Evolutionary conservation across 1,284 basidiomycete genomes (phyloP).

Genomic region (Cryptococcus sp.): DNA sequence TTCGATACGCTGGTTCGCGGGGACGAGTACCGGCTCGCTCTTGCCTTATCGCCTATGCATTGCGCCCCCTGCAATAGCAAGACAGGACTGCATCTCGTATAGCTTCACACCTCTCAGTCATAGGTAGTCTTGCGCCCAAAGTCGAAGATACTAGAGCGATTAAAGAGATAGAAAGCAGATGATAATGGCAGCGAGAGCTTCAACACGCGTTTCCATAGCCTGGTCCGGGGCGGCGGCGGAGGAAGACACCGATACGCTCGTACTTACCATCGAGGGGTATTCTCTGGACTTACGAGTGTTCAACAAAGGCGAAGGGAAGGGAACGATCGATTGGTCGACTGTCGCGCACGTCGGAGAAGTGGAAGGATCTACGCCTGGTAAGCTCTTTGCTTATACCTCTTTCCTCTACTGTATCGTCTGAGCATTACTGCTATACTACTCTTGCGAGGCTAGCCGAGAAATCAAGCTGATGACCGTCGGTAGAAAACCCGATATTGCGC

Average conservation of each 20-base stretch:
- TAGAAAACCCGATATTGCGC: slow-evolving; percentile 29
- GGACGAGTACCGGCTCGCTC: too few relatives aligned
- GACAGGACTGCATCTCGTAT: too few relatives aligned
- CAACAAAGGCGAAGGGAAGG: slow-evolving; percentile 19
- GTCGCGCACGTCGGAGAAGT: slow-evolving; percentile 22
- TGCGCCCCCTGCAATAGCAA: too few relatives aligned
- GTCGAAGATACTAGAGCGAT: too few relatives aligned
- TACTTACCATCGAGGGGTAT: slow-evolving; percentile 38
- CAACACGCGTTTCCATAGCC: slow-evolving; percentile 39
- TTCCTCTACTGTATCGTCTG: too few relatives aligned
- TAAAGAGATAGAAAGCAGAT: too few relatives aligned
- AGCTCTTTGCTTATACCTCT: not conserved
- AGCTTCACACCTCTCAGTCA: too few relatives aligned
- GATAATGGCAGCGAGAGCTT: slow-evolving; percentile 32
- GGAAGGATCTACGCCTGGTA: slow-evolving; percentile 22
- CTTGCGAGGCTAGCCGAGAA: too few relatives aligned
- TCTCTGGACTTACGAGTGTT: slow-evolving; percentile 41
- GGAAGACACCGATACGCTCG: slow-evolving; percentile 45
- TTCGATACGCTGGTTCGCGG: too few relatives aligned
- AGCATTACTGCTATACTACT: too few relatives aligned
- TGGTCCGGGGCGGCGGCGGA: slow-evolving; percentile 31
- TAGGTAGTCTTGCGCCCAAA: not conserved
- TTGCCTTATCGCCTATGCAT: too few relatives aligned
- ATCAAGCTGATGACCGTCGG: not conserved
- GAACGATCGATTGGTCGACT: slow-evolving; percentile 34